phyloP scores from a whole-genome alignment of 2,329 filamentous ascomycete genomes.

The Pleomassaria siparia region DNA sequence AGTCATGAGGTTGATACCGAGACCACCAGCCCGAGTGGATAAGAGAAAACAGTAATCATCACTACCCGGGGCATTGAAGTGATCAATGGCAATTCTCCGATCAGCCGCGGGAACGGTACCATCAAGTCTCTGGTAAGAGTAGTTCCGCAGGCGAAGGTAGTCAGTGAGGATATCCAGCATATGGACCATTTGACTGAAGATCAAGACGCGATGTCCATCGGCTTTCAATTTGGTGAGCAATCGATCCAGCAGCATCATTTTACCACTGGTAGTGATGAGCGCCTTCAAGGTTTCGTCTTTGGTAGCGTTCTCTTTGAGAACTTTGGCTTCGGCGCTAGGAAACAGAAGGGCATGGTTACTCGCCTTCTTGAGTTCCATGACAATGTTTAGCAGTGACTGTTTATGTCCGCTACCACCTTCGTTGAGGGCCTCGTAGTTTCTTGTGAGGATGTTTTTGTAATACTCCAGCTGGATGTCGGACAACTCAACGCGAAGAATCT shows the following conservation, averaged over 20 bases:
- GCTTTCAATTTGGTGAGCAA: slow-evolving; percentile 91
- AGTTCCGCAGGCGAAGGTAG: slow-evolving; percentile 89
- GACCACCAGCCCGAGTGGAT: slow-evolving; percentile 90
- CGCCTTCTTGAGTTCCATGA: slow-evolving; percentile 99
- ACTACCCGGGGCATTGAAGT: slow-evolving; percentile 96
- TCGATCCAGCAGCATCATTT: slow-evolving; percentile 98
- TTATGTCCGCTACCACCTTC: slow-evolving; percentile 89
- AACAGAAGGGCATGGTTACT: slow-evolving; percentile 99
- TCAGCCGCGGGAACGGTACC: slow-evolving; percentile 89
- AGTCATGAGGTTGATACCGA: slow-evolving; percentile 99
- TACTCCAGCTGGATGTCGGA: slow-evolving; percentile 96
- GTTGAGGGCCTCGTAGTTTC: slow-evolving; percentile 93
- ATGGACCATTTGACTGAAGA: slow-evolving; percentile 99
- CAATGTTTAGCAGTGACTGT: slow-evolving; percentile 93
- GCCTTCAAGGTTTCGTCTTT: slow-evolving; percentile 91
- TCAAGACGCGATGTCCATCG: slow-evolving; percentile 92
- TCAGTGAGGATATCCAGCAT: slow-evolving; percentile 97
- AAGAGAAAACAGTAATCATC: slow-evolving; percentile 95
- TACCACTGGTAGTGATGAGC: slow-evolving; percentile 94
- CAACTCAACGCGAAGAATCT: slow-evolving; percentile 96
- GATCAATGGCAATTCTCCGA: slow-evolving; percentile 91
- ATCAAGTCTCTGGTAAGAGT: slow-evolving; percentile 91
- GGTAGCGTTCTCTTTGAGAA: slow-evolving; percentile 75
- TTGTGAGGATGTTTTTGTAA: slow-evolving; percentile 97
- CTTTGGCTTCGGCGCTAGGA: slow-evolving; percentile 85